A percentile compares a stretch with the other conserved stretches of the same genome.
Evolutionary conservation across 208 protist genomes (phyloP).

Genomic region (Acanthamoeba castellanii): DNA sequence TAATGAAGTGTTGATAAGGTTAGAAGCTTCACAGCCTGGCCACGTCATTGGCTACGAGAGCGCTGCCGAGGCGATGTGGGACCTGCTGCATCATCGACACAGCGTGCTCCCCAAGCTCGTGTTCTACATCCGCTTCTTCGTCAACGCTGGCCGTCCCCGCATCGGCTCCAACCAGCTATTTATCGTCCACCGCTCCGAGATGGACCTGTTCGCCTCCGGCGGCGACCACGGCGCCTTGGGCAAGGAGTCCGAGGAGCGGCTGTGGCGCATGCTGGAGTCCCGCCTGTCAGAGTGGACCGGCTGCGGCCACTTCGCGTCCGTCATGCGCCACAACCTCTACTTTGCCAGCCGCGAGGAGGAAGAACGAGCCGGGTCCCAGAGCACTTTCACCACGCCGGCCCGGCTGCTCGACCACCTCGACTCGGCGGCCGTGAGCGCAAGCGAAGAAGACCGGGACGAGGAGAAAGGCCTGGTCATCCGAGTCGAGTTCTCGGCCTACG

Average conservation of each 20-base stretch:
- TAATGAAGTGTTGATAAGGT: neutral
- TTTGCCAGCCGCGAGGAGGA: neutral
- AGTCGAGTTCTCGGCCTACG: constrained; percentile 6
- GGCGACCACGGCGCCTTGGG: neutral
- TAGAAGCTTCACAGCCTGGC: neutral
- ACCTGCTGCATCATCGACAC: neutral
- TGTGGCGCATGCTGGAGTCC: neutral
- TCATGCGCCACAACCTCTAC: neutral
- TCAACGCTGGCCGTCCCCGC: neutral
- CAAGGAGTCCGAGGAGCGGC: neutral
- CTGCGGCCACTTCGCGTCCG: neutral
- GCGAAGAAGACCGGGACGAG: neutral
- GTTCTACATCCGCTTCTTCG: constrained; percentile 15
- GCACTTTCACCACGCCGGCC: neutral
- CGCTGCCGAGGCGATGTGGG: neutral
- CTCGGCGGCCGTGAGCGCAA: neutral
- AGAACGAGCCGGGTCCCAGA: neutral
- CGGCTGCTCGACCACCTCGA: neutral
- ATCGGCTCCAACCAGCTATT: neutral
- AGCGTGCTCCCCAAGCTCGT: neutral
- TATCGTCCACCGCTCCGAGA: neutral
- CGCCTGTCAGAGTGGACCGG: neutral
- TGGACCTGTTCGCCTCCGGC: neutral
- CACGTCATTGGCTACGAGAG: neutral
- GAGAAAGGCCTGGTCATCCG: neutral